Percentiles rank a stretch among this genome's conserved stretches.
These are phyloP conservation scores for Russula sp. DNA, from an alignment of 768 basidiomycete genomes.

Conservation along the genomic window DNA sequence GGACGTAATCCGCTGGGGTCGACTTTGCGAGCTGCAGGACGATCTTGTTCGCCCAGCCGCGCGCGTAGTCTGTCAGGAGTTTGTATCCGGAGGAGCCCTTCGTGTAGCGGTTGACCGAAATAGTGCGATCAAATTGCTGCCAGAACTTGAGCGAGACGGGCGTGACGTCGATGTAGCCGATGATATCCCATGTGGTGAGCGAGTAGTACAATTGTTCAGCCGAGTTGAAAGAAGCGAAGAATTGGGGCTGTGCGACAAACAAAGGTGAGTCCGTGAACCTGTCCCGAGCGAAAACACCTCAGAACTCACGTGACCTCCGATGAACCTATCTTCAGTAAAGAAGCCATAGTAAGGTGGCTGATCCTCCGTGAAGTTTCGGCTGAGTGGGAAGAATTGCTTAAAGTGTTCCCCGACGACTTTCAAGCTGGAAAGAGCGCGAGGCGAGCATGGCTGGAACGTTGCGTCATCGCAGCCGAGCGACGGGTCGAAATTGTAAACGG, in stretches of 20 bases:
- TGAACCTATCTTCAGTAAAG: constrained; percentile 11
- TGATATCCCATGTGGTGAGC: constrained; percentile 26
- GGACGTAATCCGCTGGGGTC: constrained; percentile 17
- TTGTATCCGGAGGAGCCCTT: constrained; percentile 4
- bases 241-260: constrained; percentile 25
- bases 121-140: background rate
- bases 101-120: background rate
- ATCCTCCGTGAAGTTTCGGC: constrained; percentile 6
- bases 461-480: constrained; percentile 16
- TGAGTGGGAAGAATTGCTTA: constrained; percentile 10
- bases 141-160: constrained; percentile 31
- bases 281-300: background rate
- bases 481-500: constrained; percentile 17
- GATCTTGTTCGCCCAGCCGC: constrained; percentile 18
- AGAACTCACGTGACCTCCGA: constrained; percentile 15
- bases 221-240: constrained; percentile 28
- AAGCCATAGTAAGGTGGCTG: constrained; percentile 18
- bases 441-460: constrained; percentile 19
- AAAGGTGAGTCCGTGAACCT: background rate
- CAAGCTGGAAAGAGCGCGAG: constrained; percentile 18
- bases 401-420: constrained; percentile 15
- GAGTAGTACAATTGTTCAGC: constrained; percentile 31
- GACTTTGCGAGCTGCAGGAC: constrained; percentile 15
- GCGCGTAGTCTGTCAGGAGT: background rate
- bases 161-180: constrained; percentile 27